A percentile compares a stretch with the other conserved stretches of the same genome.
Conservation (phyloP, 2,329 filamentous ascomycete species). For the Bipolaris gigantea region DNA sequence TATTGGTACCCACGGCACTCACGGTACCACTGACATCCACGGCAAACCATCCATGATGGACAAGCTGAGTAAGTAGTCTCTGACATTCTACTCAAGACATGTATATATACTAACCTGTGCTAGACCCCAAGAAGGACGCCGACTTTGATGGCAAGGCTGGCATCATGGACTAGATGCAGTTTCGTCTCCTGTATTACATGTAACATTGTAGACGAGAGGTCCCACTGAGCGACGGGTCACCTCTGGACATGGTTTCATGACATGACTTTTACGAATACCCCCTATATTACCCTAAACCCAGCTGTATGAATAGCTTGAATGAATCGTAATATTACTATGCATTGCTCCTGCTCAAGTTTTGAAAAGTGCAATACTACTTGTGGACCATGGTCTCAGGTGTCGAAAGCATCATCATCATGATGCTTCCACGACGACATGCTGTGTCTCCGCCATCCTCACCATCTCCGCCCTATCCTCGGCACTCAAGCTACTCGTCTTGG, state of each 20-base stretch:
- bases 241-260: background rate
- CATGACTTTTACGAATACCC: slow-evolving; percentile 11
- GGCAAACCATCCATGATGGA: slow-evolving; percentile 53
- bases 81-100: background rate
- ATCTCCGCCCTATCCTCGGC: slow-evolving; percentile 40
- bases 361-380: too few species aligned
- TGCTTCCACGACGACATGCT: background rate
- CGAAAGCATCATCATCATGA: background rate
- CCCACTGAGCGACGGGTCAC: background rate
- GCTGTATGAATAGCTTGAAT: slow-evolving; percentile 6
- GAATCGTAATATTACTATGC: slow-evolving; percentile 6
- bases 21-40: background rate
- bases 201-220: too few species aligned
- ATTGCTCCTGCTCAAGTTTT: background rate
- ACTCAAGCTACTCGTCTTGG: slow-evolving; percentile 37
- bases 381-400: too few species aligned
- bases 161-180: slow-evolving; percentile 51
- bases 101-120: background rate
- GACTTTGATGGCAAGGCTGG: slow-evolving; percentile 59
- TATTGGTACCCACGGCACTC: background rate
- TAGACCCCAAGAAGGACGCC: slow-evolving; percentile 55
- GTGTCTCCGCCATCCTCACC: slow-evolving; percentile 31
- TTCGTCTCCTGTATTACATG: background rate
- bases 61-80: slow-evolving; percentile 45
- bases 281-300: slow-evolving; percentile 2